Evolutionary conservation across 495 filamentous ascomycete species (phyloP), one percentile per base, ranked within the genome.

Genomic region (Talaromyces proteolyticus): DNA sequence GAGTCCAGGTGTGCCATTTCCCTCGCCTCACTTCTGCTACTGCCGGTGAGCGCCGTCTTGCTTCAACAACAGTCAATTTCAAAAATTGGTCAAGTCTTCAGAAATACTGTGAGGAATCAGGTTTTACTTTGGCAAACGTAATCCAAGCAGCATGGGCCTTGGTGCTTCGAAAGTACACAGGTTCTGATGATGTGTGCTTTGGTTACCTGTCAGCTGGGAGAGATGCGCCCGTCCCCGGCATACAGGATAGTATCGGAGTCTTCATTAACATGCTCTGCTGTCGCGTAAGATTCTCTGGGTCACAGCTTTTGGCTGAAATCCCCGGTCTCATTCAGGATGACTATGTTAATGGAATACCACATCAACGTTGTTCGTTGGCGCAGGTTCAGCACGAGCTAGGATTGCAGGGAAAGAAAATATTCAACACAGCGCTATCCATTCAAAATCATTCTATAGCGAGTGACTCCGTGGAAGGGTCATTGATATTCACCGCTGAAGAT

Each of bases 251-350:
- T 44, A 71, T 77, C 21, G 77, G 77, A 2, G 71, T 76, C 11
- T 79, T 80, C 52, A 78, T 80, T 54, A 78, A 77, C 52, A 80
- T 79, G 70, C 61, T 80, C 16, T 75, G 76, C 48, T 81, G 77
- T 55, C 66, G 75, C 29, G 69, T 75, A 19, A 53, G 61, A n/a
- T 70, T 76, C 47, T 54, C 53, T 6, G 10, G 53, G 2, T 51
- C 53, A 1, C 59, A 68, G 17, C 61, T 59, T 10, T 53, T 80
- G 3, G 57, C 62, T 0, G 69, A 73, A 17, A 52, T 80, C 19
- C 67, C 74, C 5, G 64, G 61, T 26, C 61, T 50, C 2, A 66
- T 78, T 3, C 78, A 82, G 39, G 64, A 67, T 10, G 72, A 78
- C 29, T 76, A 76, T 40, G 60, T 80, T 10, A 47, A 66, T 34